phyloP scores from a whole-genome alignment of 169 alveolate species.

The Fabrea salina region DNA sequence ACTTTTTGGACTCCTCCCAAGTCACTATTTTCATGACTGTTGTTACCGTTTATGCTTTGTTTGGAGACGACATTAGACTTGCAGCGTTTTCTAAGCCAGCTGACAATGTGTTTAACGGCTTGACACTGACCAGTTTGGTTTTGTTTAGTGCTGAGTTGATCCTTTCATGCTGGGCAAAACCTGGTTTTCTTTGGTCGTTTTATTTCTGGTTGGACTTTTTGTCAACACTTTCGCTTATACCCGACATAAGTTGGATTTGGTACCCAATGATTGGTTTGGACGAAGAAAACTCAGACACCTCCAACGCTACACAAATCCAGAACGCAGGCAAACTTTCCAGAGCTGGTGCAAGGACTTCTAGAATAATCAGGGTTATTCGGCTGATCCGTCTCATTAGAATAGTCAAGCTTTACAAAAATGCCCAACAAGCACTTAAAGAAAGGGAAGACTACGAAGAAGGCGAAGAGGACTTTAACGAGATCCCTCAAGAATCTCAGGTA shows the following conservation, averaged over 20 bases:
- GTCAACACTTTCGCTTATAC: constrained; percentile 60
- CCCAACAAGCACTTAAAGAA: constrained; percentile 10
- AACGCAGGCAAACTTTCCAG: constrained; percentile 46
- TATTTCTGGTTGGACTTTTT: constrained; percentile 76
- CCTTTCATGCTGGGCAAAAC: constrained; percentile 38
- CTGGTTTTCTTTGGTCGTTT: constrained; percentile 56
- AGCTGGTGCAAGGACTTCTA: constrained; percentile 43
- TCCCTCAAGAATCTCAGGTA: constrained; percentile 42
- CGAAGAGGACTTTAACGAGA: not conserved
- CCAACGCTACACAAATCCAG: not conserved
- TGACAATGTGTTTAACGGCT: constrained; percentile 51
- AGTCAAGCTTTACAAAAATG: constrained; percentile 49
- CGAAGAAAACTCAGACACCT: not conserved
- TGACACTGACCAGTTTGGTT: constrained; percentile 22
- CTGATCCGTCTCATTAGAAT: constrained; percentile 52
- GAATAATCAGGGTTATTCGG: constrained; percentile 50
- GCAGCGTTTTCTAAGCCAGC: constrained; percentile 47
- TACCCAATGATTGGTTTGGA: constrained; percentile 35
- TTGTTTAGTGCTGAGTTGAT: constrained; percentile 52
- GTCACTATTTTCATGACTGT: constrained; percentile 30
- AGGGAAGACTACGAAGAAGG: not conserved
- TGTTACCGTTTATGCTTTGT: constrained; percentile 72
- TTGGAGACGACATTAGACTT: constrained; percentile 76
- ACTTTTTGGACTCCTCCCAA: constrained; percentile 15
- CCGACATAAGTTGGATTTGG: constrained; percentile 70